Evolutionary conservation across 1,284 basidiomycete species (phyloP).

Genomic region (Heterobasidion parviporum): DNA sequence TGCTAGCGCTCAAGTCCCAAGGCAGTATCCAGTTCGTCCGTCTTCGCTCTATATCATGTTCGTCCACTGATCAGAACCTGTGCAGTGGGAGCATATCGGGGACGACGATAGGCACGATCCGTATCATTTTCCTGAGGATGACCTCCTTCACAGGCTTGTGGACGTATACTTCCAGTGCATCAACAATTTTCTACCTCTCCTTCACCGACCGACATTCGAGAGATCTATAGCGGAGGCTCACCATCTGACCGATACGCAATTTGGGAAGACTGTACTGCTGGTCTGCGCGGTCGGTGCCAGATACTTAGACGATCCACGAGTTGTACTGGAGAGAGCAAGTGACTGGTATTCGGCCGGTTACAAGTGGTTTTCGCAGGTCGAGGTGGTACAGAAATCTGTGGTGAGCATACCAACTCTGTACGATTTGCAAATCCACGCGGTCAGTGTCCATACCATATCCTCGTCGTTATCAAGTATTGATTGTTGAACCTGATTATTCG

Average conservation of each 20-base stretch:
- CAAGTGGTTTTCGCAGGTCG: constrained; percentile 66
- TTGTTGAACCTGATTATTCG: background rate
- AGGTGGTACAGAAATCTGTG: constrained; percentile 38
- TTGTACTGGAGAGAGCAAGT: constrained; percentile 24
- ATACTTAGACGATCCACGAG: background rate
- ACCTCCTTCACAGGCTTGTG: background rate
- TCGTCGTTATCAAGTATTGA: constrained; percentile 14
- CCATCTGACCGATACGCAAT: background rate
- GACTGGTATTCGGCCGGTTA: constrained; percentile 57
- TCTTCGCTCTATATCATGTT: no score
- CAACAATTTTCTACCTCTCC: background rate
- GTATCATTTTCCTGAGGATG: background rate
- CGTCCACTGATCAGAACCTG: background rate
- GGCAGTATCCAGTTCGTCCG: no score
- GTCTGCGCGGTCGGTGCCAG: background rate
- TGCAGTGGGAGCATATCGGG: constrained; percentile 32
- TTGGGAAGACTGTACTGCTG: background rate
- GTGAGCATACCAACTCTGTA: constrained; percentile 54
- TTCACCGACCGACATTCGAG: background rate
- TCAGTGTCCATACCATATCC: constrained; percentile 14
- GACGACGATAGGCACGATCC: background rate
- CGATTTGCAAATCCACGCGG: constrained; percentile 62
- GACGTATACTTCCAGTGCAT: background rate
- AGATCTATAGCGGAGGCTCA: background rate
- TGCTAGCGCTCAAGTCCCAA: no score